Evolutionary conservation across 768 basidiomycete genomes (phyloP).

Genomic region (Brasilioporus rufonigricans): DNA sequence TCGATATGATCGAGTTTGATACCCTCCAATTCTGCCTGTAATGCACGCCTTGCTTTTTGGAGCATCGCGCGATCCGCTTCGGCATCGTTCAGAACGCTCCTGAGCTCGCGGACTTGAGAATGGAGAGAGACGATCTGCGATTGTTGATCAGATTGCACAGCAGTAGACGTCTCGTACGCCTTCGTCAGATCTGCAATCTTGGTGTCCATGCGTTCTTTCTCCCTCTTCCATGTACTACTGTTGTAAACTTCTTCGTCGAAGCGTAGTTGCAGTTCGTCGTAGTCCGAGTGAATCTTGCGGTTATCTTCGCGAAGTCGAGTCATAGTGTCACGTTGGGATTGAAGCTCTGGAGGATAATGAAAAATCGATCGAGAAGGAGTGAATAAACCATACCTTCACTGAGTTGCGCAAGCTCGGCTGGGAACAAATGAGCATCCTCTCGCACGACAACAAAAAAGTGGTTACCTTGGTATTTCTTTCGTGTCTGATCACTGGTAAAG

Average conservation of each 20-base stretch:
- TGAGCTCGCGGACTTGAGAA: conserved; percentile 82
- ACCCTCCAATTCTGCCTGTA: conserved; percentile 78
- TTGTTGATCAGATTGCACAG: conserved; percentile 78
- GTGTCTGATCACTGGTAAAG: conserved; percentile 74
- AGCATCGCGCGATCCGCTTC: conserved; percentile 77
- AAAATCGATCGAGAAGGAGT: not conserved
- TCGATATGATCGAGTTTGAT: conserved; percentile 78
- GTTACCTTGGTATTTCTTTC: conserved; percentile 83
- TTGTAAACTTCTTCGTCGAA: conserved; percentile 78
- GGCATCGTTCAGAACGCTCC: conserved; percentile 78
- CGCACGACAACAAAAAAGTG: not conserved
- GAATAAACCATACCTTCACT: conserved; percentile 58
- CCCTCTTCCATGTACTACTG: conserved; percentile 81
- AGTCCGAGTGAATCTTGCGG: conserved; percentile 71
- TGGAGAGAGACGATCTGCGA: conserved; percentile 80
- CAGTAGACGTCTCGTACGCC: conserved; percentile 70
- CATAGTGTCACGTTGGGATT: conserved; percentile 73
- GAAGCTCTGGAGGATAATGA: conserved; percentile 51
- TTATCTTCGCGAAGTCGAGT: conserved; percentile 79
- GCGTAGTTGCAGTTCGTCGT: conserved; percentile 70
- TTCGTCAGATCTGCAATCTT: conserved; percentile 75
- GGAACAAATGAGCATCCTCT: conserved; percentile 5
- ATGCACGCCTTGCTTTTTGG: conserved; percentile 76
- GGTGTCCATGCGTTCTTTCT: conserved; percentile 82
- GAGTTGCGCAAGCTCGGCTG: conserved; percentile 75